Conservation (phyloP, 1,139 yeast genomes). For the Diutina rugosa region DNA sequence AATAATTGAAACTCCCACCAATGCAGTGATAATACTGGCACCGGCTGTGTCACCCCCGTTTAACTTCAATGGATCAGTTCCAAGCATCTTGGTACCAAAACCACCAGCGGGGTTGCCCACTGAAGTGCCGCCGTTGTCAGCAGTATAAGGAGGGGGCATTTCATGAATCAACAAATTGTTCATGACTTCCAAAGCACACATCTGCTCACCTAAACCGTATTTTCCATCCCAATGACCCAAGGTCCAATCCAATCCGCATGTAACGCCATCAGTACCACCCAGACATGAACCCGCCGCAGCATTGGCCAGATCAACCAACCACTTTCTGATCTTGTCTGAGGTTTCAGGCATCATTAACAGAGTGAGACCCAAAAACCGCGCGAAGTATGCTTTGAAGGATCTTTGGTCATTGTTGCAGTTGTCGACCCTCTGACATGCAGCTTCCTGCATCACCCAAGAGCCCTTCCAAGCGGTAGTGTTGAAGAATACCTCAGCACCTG, state of each 20-base stretch:
- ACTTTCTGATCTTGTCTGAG: constrained; percentile 50
- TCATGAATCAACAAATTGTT: constrained; percentile 17
- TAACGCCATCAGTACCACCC: constrained; percentile 66
- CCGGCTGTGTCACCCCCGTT: constrained; percentile 68
- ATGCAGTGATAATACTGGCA: constrained; percentile 75
- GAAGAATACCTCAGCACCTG: constrained; percentile 38
- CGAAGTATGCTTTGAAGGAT: constrained; percentile 61
- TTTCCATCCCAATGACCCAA: constrained; percentile 42
- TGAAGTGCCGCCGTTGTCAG: constrained; percentile 33
- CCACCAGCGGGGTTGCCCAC: constrained; percentile 37
- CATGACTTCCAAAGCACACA: constrained; percentile 43
- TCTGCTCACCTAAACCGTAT: constrained; percentile 72
- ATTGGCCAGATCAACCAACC: constrained; percentile 62
- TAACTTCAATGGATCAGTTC: constrained; percentile 25
- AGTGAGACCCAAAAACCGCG: constrained; percentile 53
- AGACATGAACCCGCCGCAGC: constrained; percentile 52
- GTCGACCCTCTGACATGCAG: constrained; percentile 40
- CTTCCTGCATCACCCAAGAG: constrained; percentile 43
- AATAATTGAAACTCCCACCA: constrained; percentile 52
- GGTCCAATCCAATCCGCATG: constrained; percentile 65
- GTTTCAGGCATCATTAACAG: constrained; percentile 43
- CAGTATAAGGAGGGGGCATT: constrained; percentile 21
- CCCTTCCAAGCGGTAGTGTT: constrained; percentile 9
- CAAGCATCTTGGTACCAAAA: constrained; percentile 8
- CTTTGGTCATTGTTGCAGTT: constrained; percentile 66